A percentile compares a stretch with the other conserved stretches of the same genome.
These are phyloP conservation scores for Rhizopus sp. DNA, from an alignment of 371 early-diverging fungal species.

Conservation along the genomic window DNA sequence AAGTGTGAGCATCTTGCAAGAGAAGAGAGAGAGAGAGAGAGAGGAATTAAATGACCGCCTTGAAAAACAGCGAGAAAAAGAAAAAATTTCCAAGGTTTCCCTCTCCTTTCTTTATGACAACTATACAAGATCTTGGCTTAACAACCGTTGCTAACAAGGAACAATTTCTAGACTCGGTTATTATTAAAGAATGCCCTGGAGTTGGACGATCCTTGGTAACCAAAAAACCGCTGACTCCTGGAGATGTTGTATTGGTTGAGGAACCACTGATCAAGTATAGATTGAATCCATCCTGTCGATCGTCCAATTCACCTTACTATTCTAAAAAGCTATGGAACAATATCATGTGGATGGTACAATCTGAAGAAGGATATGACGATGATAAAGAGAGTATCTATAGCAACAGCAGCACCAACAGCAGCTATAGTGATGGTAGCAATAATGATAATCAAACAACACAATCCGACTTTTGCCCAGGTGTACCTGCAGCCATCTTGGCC, in stretches of 20 bases:
- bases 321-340: slow-evolving; percentile 41
- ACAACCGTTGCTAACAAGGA: slow-evolving; percentile 40
- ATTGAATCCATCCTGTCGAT: slow-evolving; percentile 42
- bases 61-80: slow-evolving; percentile 1
- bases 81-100: not conserved
- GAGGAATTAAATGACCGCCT: not conserved
- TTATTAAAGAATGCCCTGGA: slow-evolving; percentile 30
- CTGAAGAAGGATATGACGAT: slow-evolving; percentile 15
- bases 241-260: slow-evolving; percentile 43
- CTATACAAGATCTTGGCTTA: slow-evolving; percentile 30
- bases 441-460: slow-evolving; percentile 11
- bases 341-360: slow-evolving; percentile 18
- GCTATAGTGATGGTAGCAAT: slow-evolving; percentile 14
- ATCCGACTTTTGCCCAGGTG: slow-evolving; percentile 44
- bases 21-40: not conserved
- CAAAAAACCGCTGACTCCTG: slow-evolving; percentile 28
- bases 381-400: slow-evolving; percentile 10
- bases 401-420: not conserved
- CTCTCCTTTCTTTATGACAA: slow-evolving; percentile 17
- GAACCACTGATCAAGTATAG: slow-evolving; percentile 38
- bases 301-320: slow-evolving; percentile 42
- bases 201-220: slow-evolving; percentile 47
- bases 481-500: slow-evolving; percentile 53
- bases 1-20: slow-evolving; percentile 46
- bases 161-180: slow-evolving; percentile 26